Percentiles rank a stretch among this genome's conserved stretches.
These are phyloP conservation scores for Lolium multiflorum DNA, from an alignment of 176 grass and related monocot species.

Conservation along the genomic window DNA sequence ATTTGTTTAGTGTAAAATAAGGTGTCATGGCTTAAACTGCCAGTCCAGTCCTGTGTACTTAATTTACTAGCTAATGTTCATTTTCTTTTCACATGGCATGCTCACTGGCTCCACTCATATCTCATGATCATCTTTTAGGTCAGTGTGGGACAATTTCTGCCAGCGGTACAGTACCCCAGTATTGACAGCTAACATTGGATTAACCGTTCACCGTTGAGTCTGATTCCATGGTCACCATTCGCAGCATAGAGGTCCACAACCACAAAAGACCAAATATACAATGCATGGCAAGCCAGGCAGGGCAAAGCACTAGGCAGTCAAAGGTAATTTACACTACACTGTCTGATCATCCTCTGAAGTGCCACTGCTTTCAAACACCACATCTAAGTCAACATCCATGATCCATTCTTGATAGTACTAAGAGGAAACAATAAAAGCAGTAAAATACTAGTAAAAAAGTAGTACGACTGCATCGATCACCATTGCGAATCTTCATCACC, in stretches of 20 bases:
- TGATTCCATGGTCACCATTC: constrained; percentile 41
- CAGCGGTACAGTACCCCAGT: constrained; percentile 54
- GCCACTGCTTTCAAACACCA: constrained; percentile 50
- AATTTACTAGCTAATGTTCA: constrained; percentile 43
- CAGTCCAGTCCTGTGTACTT: constrained; percentile 20
- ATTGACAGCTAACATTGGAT: constrained; percentile 49
- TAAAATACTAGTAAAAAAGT: constrained; percentile 45
- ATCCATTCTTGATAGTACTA: constrained; percentile 61
- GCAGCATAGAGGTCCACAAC: constrained; percentile 50
- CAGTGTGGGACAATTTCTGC: constrained; percentile 50
- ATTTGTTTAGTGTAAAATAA: constrained; percentile 42
- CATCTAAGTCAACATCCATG: constrained; percentile 58
- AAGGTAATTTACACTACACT: constrained; percentile 45
- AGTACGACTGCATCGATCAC: constrained; percentile 40
- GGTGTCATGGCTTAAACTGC: neutral
- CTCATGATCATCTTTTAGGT: constrained; percentile 45
- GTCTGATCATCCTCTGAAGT: constrained; percentile 42
- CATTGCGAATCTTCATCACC: constrained; percentile 47
- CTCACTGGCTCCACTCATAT: constrained; percentile 50
- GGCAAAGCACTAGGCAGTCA: constrained; percentile 55
- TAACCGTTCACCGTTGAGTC: constrained; percentile 16
- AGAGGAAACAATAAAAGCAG: constrained; percentile 45
- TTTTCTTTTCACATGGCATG: constrained; percentile 62
- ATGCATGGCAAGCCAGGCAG: constrained; percentile 54
- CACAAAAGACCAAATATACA: constrained; percentile 49